phyloP scores from a whole-genome alignment of 495 filamentous ascomycete species.

The Neurospora sp. region DNA sequence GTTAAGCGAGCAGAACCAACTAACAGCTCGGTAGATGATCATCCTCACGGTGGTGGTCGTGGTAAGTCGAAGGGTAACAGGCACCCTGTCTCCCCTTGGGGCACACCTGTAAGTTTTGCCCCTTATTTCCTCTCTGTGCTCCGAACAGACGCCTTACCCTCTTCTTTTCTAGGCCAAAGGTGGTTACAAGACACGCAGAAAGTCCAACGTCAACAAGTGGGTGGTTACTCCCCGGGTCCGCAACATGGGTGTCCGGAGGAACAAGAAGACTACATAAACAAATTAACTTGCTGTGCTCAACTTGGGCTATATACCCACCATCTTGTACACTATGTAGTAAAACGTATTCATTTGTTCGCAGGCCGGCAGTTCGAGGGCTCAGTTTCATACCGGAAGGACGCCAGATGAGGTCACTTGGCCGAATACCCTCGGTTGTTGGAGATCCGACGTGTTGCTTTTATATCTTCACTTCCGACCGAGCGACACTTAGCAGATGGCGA shows the following conservation, averaged over 20 bases:
- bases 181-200: conserved; percentile 86
- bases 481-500: background rate
- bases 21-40: conserved; percentile 50
- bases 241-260: conserved; percentile 63
- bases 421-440: background rate
- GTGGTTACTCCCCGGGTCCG: conserved; percentile 64
- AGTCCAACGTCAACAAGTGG: conserved; percentile 66
- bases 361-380: background rate
- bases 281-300: conserved; percentile 1
- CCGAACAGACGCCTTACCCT: conserved; percentile 21
- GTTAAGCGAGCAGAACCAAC: conserved; percentile 4
- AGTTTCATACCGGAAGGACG: background rate
- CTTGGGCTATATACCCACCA: conserved; percentile 10
- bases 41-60: conserved; percentile 96
- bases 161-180: conserved; percentile 62
- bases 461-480: background rate
- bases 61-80: conserved; percentile 98
- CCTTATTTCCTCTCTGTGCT: conserved; percentile 1
- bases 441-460: background rate
- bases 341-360: conserved; percentile 2
- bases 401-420: background rate
- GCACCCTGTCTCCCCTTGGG: conserved; percentile 91
- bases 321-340: conserved; percentile 26
- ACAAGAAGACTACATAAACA: conserved; percentile 32
- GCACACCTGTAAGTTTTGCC: conserved; percentile 64